These are phyloP conservation scores for Fusarium multiceps DNA, from an alignment of 2,329 filamentous ascomycete genomes.

Conservation along the genomic window DNA sequence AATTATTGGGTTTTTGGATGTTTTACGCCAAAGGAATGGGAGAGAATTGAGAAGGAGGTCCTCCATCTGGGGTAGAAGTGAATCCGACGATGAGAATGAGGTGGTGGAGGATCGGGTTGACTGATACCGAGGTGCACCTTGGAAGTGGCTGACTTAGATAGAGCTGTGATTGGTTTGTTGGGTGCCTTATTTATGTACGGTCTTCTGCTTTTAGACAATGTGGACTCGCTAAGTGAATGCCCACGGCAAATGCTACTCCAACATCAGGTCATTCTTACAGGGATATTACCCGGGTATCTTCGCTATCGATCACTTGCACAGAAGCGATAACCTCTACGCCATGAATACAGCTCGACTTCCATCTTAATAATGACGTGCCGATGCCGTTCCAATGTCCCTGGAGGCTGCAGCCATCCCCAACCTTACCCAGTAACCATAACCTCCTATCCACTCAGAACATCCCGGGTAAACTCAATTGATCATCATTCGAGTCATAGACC, in stretches of 20 bases:
- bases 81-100: background rate
- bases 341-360: no score
- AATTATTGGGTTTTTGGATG: background rate
- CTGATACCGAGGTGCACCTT: background rate
- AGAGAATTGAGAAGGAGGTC: background rate
- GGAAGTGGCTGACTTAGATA: background rate
- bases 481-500: background rate
- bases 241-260: no score
- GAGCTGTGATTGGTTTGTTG: background rate
- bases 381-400: background rate
- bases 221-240: rapidly evolving
- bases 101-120: no score
- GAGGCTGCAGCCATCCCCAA: background rate
- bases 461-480: background rate
- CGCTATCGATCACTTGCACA: rapidly evolving
- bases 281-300: background rate
- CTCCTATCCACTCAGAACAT: background rate
- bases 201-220: background rate
- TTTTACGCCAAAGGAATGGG: background rate
- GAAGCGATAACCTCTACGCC: no score
- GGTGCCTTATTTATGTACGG: background rate
- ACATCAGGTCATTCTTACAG: background rate
- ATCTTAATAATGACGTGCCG: background rate
- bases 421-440: background rate
- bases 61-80: background rate